Evolutionary conservation across 73 alveolate genomes (phyloP).

Genomic region (Uronychia setigera): DNA sequence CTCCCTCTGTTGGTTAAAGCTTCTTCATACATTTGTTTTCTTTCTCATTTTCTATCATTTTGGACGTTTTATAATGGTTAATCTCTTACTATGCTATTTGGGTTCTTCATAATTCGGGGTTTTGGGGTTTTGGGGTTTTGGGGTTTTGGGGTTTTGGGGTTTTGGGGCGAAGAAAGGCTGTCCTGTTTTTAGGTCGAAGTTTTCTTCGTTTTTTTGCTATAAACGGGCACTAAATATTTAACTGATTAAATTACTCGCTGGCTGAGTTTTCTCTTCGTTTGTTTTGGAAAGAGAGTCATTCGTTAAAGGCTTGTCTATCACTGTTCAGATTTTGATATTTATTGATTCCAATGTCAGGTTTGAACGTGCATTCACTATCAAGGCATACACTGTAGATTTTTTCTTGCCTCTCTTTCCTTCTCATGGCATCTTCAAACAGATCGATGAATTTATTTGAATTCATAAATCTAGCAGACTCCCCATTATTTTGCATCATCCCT

Average conservation of each 20-base stretch:
- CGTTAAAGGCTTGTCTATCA: neutral
- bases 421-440: conserved; percentile 44
- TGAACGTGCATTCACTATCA: conserved; percentile 58
- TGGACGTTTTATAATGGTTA: neutral
- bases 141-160: conserved; percentile 22
- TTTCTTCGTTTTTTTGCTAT: too few species aligned
- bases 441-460: conserved; percentile 6
- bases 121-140: neutral
- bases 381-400: conserved; percentile 35
- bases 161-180: conserved; percentile 42
- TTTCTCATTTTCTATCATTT: neutral
- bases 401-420: conserved; percentile 28
- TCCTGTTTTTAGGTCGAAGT: conserved; percentile 54
- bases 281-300: neutral
- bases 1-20: neutral
- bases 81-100: too few species aligned
- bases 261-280: neutral
- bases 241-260: conserved; percentile 6
- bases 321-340: neutral
- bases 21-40: neutral
- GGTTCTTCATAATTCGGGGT: too few species aligned
- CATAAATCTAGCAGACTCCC: neutral
- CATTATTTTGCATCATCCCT: neutral
- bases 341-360: conserved; percentile 39
- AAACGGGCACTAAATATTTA: too few species aligned